Conservation (phyloP, 768 basidiomycete species). For the Cystoderma amianthinum region DNA sequence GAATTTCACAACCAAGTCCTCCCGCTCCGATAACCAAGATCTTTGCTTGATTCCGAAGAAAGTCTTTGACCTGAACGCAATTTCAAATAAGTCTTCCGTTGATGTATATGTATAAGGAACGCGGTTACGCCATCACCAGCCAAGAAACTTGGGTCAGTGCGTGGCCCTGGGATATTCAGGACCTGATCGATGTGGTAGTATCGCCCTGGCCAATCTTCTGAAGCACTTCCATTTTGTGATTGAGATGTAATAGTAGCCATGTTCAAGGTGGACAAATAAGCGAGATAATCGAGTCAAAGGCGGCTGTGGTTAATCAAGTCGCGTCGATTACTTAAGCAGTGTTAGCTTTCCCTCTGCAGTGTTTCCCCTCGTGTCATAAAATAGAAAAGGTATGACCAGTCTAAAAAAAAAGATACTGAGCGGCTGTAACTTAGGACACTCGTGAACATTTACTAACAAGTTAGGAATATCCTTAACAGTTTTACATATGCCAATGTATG, state of each 20-base stretch:
- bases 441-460: no score
- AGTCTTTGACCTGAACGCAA: conserved; percentile 67
- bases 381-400: background rate
- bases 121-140: conserved; percentile 73
- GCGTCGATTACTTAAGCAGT: conserved; percentile 13
- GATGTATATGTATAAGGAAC: background rate
- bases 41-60: conserved; percentile 79
- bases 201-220: conserved; percentile 43
- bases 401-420: no score
- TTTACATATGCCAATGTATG: no score
- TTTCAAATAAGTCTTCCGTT: background rate
- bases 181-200: conserved; percentile 86
- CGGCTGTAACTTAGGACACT: no score
- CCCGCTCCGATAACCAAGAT: conserved; percentile 98
- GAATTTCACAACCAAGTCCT: conserved; percentile 94
- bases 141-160: conserved; percentile 77
- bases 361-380: background rate
- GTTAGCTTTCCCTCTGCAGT: background rate
- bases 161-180: conserved; percentile 80
- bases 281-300: background rate
- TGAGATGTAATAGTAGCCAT: conserved; percentile 12
- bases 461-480: no score
- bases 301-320: conserved; percentile 1
- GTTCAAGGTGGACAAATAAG: conserved; percentile 1
- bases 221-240: conserved; percentile 8